These are phyloP conservation scores for Talaromyces amestolkiae DNA, from an alignment of 2,329 filamentous ascomycete species.

Conservation along the genomic window DNA sequence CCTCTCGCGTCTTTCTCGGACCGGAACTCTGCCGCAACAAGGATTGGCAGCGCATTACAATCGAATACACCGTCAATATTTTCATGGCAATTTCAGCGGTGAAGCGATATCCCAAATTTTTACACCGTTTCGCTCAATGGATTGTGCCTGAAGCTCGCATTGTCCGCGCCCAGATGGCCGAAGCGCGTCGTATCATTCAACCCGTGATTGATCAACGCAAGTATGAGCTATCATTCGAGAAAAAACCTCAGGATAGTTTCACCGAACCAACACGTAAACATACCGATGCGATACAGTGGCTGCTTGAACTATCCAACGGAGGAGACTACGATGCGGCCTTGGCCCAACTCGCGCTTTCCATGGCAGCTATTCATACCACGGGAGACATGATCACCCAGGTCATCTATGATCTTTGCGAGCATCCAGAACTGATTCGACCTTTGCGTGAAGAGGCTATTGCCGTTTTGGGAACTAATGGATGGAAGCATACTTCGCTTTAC, in stretches of 20 bases:
- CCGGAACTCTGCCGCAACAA: constrained; percentile 21
- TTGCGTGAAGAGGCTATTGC: constrained; percentile 13
- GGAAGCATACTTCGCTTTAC: constrained; percentile 5
- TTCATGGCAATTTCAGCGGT: constrained; percentile 32
- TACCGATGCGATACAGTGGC: constrained; percentile 23
- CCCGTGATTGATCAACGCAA: constrained; percentile 20
- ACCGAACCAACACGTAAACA: background rate
- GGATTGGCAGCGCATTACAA: constrained; percentile 19
- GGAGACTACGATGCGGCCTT: constrained; percentile 20
- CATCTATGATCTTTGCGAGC: constrained; percentile 12
- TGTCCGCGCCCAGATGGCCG: constrained; percentile 35
- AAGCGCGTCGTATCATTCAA: constrained; percentile 35
- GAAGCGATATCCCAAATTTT: constrained; percentile 36
- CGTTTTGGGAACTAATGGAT: constrained; percentile 1
- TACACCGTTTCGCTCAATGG: constrained; percentile 41
- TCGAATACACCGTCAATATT: constrained; percentile 19
- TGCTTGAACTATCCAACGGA: constrained; percentile 20
- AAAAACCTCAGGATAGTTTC: background rate
- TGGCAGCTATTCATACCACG: constrained; percentile 22
- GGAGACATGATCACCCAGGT: constrained; percentile 18
- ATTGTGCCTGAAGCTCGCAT: constrained; percentile 39
- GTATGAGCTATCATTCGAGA: background rate
- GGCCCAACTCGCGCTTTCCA: constrained; percentile 21
- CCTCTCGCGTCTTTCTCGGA: constrained; percentile 22
- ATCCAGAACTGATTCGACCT: constrained; percentile 15